Percentiles rank a stretch among this genome's conserved stretches.
phyloP scores from a whole-genome alignment of 2,329 filamentous ascomycete species.

The Daldinia sp. region DNA sequence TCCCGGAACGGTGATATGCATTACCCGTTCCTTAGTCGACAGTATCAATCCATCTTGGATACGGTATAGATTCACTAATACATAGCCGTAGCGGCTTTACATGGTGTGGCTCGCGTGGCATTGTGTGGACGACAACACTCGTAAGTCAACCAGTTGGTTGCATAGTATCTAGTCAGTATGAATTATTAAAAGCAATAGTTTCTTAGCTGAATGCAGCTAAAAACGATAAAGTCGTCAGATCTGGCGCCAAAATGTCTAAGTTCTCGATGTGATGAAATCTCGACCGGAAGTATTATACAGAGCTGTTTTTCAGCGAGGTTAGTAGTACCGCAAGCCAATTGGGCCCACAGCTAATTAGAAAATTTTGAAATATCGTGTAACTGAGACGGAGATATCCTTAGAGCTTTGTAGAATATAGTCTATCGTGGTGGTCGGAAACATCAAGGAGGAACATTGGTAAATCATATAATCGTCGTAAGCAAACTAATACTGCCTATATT shows the following conservation, averaged over 20 bases:
- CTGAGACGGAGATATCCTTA: neutral
- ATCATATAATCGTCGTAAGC: slow-evolving; percentile 12
- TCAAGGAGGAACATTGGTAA: slow-evolving; percentile 20
- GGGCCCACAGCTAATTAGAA: slow-evolving; percentile 25
- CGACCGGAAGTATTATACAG: slow-evolving; percentile 2
- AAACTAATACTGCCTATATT: slow-evolving; percentile 19
- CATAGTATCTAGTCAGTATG: neutral
- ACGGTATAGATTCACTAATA: slow-evolving; percentile 30
- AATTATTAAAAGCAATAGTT: slow-evolving; percentile 13
- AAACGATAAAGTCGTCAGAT: slow-evolving; percentile 14
- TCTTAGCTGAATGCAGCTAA: slow-evolving; percentile 5
- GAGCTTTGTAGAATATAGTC: slow-evolving; percentile 1
- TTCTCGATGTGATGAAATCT: slow-evolving; percentile 11
- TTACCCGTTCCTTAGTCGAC: slow-evolving; percentile 24
- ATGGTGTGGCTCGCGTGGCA: slow-evolving; percentile 38
- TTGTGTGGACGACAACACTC: slow-evolving; percentile 21
- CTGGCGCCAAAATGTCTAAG: slow-evolving; percentile 22
- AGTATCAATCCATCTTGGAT: slow-evolving; percentile 34
- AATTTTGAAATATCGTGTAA: slow-evolving; percentile 8
- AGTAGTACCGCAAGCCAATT: slow-evolving; percentile 32
- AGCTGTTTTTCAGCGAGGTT: slow-evolving; percentile 3
- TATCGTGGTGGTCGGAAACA: slow-evolving; percentile 7
- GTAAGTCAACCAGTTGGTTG: slow-evolving; percentile 27
- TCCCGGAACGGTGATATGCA: slow-evolving; percentile 23
- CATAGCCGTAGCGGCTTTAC: slow-evolving; percentile 8